Evolutionary conservation across 345 rosid species (phyloP), one percentile per base, ranked within the genome.

Genomic region (Brassica juncea): DNA sequence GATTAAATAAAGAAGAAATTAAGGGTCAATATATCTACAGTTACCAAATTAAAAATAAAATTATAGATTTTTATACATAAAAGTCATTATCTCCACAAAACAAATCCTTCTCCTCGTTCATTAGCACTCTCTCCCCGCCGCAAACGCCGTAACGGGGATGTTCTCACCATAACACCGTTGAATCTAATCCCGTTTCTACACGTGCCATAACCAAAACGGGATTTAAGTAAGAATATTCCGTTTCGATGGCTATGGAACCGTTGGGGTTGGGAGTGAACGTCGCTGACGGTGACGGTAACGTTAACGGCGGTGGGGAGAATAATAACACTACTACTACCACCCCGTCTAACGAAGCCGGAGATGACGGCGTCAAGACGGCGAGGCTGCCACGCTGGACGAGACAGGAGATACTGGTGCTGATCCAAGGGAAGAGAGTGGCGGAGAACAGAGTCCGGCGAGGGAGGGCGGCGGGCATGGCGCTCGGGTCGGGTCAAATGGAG

Each of bases 341-440:
- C 9, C 8, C 85, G 49, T 60, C 86, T 6, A 66, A 64, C 30
- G 97, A 83, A 42, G 87, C 88, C 3, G 88, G 83, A 2, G 99
- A 89, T 34, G 97, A 89, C 73, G 85, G 87, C 8, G 81, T 80
- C 66, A 88, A 87, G 84, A 85, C 88, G 39, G 91, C 94, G 39
- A 81, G 99, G 49, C 94, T 91, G 44, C 99, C 99, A 30, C 94
- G 99, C 2, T 95, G 99, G 99, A 95, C 99, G 49, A 72, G 99
- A 77, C 98, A 93, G 80, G 99, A 95, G 82, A 95, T 95, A 19
- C 89, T 91, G 7, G 98, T 95, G 21, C 89, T 95, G 77, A 93
- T 95, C 65, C 99, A 93, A 9, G 99, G 99, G 73, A 93, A 95
- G 81, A 87, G 89, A 75, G 91, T 91, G 58, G 99, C 97, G 10